Evolutionary conservation across 352 stramenopile genomes (phyloP).

Genomic region (Peronospora destructor): DNA sequence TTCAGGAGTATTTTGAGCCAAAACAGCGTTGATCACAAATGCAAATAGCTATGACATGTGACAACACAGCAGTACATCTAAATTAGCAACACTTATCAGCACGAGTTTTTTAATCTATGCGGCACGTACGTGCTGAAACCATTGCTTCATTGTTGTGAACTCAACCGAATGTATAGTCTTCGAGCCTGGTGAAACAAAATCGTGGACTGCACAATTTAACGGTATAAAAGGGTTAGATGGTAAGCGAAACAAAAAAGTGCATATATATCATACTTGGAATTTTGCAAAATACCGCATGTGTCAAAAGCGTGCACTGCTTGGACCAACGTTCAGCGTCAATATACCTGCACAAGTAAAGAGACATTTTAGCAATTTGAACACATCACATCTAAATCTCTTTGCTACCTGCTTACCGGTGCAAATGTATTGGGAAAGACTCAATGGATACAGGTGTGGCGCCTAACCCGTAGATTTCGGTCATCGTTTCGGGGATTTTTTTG

Average conservation of each 20-base stretch:
- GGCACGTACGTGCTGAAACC: constrained; percentile 76
- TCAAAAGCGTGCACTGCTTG: constrained; percentile 71
- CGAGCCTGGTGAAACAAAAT: constrained; percentile 52
- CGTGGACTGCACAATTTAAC: constrained; percentile 37
- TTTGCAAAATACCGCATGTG: constrained; percentile 69
- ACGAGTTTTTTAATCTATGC: background rate
- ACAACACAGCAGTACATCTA: background rate
- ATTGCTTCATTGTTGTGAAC: constrained; percentile 63
- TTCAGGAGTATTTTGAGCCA: constrained; percentile 58
- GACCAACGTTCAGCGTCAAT: constrained; percentile 57
- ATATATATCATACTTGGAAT: constrained; percentile 49
- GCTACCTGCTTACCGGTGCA: constrained; percentile 25
- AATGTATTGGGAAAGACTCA: constrained; percentile 22
- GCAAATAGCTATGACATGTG: constrained; percentile 47
- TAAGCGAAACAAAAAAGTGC: background rate
- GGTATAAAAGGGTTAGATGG: background rate
- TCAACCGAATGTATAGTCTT: constrained; percentile 48
- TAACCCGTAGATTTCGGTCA: constrained; percentile 24
- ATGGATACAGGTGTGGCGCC: constrained; percentile 1
- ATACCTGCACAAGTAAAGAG: constrained; percentile 26
- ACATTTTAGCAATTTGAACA: constrained; percentile 7
- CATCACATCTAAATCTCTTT: background rate
- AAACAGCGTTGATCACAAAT: constrained; percentile 75
- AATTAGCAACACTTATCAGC: constrained; percentile 1
- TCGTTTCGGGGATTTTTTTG: constrained; percentile 23